These are phyloP conservation scores for Mallotus repandus DNA, from an alignment of 441 rosid species.

Conservation along the genomic window DNA sequence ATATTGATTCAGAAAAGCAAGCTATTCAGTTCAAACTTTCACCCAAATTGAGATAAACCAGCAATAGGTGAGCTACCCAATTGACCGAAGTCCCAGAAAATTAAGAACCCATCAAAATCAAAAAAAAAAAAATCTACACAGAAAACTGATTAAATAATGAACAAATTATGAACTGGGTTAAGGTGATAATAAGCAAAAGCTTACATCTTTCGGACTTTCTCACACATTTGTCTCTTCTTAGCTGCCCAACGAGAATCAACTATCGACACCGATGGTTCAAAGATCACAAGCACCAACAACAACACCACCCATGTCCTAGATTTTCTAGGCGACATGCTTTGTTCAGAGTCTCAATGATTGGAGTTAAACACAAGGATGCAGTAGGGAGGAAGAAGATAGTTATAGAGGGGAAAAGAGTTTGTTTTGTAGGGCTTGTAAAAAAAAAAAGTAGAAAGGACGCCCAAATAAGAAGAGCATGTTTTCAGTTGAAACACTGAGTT, in stretches of 20 bases:
- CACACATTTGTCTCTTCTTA: constrained; percentile 66
- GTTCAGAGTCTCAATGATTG: neutral
- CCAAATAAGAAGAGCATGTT: no score
- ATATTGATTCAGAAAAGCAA: neutral
- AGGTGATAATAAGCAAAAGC: constrained; percentile 4
- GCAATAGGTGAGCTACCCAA: neutral
- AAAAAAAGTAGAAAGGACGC: no score
- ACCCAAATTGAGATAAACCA: neutral
- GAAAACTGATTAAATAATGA: neutral
- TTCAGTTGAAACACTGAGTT: no score
- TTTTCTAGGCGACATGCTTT: constrained; percentile 27
- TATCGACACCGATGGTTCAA: constrained; percentile 39
- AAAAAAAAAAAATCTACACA: neutral
- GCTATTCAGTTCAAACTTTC: neutral
- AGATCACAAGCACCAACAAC: constrained; percentile 45
- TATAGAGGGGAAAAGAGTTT: no score
- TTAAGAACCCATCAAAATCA: constrained; percentile 10
- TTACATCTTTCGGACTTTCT: constrained; percentile 83
- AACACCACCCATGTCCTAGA: constrained; percentile 36
- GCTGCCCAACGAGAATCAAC: constrained; percentile 48
- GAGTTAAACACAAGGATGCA: neutral
- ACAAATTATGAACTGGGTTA: constrained; percentile 6
- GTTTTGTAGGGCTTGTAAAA: no score
- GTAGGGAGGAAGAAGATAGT: no score
- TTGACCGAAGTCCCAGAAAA: constrained; percentile 6